A percentile compares a stretch with the other conserved stretches of the same genome.
phyloP scores from a whole-genome alignment of 345 rosid species.

The Eucalyptus polyanthemos region DNA sequence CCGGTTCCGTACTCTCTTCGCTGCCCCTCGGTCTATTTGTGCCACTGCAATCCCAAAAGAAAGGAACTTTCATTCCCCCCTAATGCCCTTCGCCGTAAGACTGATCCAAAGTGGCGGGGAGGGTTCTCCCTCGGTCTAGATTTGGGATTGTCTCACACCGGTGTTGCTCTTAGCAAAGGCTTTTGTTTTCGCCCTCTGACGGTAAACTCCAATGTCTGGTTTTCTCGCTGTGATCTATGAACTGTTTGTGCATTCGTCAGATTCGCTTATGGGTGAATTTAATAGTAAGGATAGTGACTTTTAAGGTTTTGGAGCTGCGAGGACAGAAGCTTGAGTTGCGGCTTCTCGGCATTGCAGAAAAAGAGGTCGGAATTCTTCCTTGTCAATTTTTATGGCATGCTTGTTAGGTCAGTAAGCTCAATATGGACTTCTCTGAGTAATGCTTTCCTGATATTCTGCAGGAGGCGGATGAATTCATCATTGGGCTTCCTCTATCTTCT shows the following conservation, averaged over 20 bases:
- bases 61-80: conserved; percentile 41
- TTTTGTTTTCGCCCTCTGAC: conserved; percentile 63
- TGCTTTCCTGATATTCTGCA: not conserved
- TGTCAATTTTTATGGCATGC: not conserved
- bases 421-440: not conserved
- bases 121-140: conserved; percentile 92
- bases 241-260: not conserved
- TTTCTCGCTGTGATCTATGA: not conserved
- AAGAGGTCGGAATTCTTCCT: conserved; percentile 22
- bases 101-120: conserved; percentile 51
- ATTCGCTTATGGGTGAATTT: not conserved
- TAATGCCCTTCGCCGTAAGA: conserved; percentile 56
- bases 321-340: conserved; percentile 72
- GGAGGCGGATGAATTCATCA: conserved; percentile 82
- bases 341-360: conserved; percentile 58
- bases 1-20: not conserved
- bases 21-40: not conserved
- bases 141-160: conserved; percentile 71
- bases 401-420: not conserved
- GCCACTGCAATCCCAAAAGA: not conserved
- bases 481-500: conserved; percentile 74
- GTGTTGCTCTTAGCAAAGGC: conserved; percentile 81
- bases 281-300: not conserved
- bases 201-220: conserved; percentile 7
- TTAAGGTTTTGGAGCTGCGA: conserved; percentile 62